Evolutionary conservation across 768 basidiomycete genomes (phyloP).

Genomic region (Lactarius deliciosus): DNA sequence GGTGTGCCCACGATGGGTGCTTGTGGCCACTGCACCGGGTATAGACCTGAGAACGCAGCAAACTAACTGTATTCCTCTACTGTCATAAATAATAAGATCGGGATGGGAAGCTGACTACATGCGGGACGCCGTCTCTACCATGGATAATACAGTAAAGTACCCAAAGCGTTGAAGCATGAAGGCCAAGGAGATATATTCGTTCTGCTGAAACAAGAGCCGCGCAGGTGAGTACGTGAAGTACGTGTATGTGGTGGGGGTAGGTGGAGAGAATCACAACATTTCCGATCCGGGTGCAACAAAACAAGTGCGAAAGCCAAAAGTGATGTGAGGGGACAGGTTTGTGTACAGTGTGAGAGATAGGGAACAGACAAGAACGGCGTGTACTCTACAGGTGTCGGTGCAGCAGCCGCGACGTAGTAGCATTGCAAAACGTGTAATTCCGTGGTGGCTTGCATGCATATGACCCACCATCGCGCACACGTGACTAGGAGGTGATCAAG

Average conservation of each 20-base stretch:
- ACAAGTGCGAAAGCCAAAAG: conserved; percentile 27
- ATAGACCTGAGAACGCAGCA: neutral
- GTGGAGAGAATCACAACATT: conserved; percentile 12
- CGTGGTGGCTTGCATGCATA: neutral
- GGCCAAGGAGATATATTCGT: conserved; percentile 8
- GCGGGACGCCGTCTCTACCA: conserved; percentile 8
- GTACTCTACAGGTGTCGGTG: neutral
- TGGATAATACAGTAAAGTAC: neutral
- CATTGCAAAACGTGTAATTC: conserved; percentile 3
- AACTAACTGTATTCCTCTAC: neutral
- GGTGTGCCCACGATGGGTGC: too few species aligned
- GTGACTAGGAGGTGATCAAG: conserved; percentile 20
- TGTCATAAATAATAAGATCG: neutral
- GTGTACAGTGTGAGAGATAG: conserved; percentile 11
- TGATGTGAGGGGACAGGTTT: conserved; percentile 15
- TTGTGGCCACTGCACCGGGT: too few species aligned
- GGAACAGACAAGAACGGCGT: neutral
- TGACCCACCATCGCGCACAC: conserved; percentile 17
- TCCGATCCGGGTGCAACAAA: conserved; percentile 22
- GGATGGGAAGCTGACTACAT: conserved; percentile 3
- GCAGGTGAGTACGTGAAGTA: conserved; percentile 10
- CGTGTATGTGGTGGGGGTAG: neutral
- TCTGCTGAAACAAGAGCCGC: neutral
- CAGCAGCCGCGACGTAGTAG: neutral
- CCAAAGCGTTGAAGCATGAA: neutral